A percentile compares a stretch with the other conserved stretches of the same genome.
Evolutionary conservation across 257 asterid genomes (phyloP).

Genomic region (Nicotiana paniculata): DNA sequence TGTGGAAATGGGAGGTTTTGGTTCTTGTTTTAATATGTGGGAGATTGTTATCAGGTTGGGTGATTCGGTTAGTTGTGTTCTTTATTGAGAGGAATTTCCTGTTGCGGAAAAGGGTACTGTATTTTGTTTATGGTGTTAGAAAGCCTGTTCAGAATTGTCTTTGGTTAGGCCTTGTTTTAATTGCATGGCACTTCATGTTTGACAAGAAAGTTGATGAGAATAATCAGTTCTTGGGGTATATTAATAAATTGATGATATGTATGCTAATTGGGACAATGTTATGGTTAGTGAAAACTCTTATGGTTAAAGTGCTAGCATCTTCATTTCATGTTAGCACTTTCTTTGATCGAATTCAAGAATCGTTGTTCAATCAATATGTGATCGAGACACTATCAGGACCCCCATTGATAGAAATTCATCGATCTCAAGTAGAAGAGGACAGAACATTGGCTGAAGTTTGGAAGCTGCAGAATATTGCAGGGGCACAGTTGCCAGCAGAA

Average conservation of each 20-base stretch:
- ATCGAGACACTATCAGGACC: conserved; percentile 83
- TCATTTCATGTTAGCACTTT: conserved; percentile 95
- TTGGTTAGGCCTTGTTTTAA: conserved; percentile 77
- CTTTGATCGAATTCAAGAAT: conserved; percentile 86
- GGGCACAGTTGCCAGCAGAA: conserved; percentile 71
- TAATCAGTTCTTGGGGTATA: conserved; percentile 40
- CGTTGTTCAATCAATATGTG: conserved; percentile 71
- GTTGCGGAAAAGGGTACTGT: conserved; percentile 63
- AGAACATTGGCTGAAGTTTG: conserved; percentile 55
- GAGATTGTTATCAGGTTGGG: conserved; percentile 84
- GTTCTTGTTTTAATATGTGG: conserved; percentile 77
- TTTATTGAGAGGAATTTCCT: conserved; percentile 70
- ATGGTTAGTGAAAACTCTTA: conserved; percentile 82
- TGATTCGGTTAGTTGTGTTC: conserved; percentile 55
- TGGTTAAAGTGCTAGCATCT: conserved; percentile 89
- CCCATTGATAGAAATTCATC: conserved; percentile 49
- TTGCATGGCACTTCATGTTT: conserved; percentile 82
- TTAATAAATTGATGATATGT: conserved; percentile 67
- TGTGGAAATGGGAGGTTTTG: conserved; percentile 87
- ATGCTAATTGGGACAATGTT: conserved; percentile 62
- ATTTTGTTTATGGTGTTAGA: conserved; percentile 77
- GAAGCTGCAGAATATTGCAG: conserved; percentile 61
- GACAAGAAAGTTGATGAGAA: conserved; percentile 44
- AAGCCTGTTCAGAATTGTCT: conserved; percentile 81
- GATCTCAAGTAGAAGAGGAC: conserved; percentile 58